A percentile compares a stretch with the other conserved stretches of the same genome.
These are phyloP conservation scores for Niebla homalea DNA, from an alignment of 495 filamentous ascomycete species.

Conservation along the genomic window DNA sequence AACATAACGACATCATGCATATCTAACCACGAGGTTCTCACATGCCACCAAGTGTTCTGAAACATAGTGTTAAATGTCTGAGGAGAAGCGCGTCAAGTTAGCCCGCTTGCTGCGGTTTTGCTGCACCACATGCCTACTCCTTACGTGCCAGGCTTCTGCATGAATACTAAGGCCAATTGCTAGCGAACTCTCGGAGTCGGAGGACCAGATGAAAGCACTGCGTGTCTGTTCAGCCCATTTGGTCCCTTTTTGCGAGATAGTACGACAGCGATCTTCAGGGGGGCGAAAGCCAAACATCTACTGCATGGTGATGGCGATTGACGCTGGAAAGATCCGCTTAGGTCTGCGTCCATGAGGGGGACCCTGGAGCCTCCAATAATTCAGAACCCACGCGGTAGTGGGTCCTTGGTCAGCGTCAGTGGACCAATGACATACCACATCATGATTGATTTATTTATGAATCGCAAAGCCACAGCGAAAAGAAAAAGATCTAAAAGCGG, in stretches of 20 bases:
- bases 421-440: background rate
- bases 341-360: too few species aligned
- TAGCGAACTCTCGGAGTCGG: background rate
- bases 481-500: background rate
- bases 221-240: too few species aligned
- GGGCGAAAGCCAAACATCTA: too few species aligned
- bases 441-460: constrained; percentile 4
- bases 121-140: background rate
- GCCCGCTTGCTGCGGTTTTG: background rate
- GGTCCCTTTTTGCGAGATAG: too few species aligned
- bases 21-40: background rate
- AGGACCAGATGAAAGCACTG: too few species aligned
- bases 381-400: background rate
- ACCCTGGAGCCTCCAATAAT: too few species aligned
- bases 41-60: background rate
- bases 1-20: constrained; percentile 3
- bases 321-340: background rate
- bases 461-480: background rate
- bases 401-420: background rate
- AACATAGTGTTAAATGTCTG: background rate
- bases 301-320: background rate
- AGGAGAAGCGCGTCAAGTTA: constrained; percentile 5
- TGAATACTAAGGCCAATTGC: background rate
- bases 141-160: background rate
- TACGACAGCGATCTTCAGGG: too few species aligned